Evolutionary conservation across 345 rosid genomes (phyloP), one percentile per base, ranked within the genome.

Genomic region (Toxicodendron radicans): DNA sequence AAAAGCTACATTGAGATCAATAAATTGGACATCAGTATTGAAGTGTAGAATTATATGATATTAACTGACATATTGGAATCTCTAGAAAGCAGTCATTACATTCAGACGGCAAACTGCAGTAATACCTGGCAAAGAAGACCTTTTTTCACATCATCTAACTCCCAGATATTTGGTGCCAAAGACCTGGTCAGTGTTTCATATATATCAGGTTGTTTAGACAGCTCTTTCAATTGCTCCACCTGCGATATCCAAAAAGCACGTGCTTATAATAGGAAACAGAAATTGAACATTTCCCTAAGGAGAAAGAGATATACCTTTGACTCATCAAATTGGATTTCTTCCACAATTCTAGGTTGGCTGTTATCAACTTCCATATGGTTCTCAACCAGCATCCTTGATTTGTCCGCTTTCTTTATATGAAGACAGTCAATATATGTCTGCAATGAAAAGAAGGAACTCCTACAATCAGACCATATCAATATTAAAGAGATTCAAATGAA

Each of bases 341-440:
- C 97, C 68, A 87, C 92, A 23, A 76, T 75, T 84, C 81, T 83
- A 64, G 83, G 81, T 23, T 85, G 79, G 73, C 86, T 81, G 66
- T 75, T 82, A 75, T 91, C 98, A 76, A 90, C 73, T 76, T 89
- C 99, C 92, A 87, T 87, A 65, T 91, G 87, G 76, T 92, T 94
- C 66, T 89, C 95, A 7, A 89, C 72, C 67, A 75, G 63, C 98
- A 95, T 87, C 82, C 96, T 88, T 76, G 94, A 84, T 76, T 91
- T 95, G 74, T 90, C 88, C 21, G 88, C 82, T 82, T 88, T 95
- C 79, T 90, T 90, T 69, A 95, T 88, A 81, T 92, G 97, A 79
- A 95, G 98, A 83, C 95, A 90, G 78, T 95, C 99, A 0, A 95
- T 90, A 82, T 89, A 93, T 48, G 94, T 95, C 96, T 95, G 87